Conservation (phyloP, 495 filamentous ascomycete species). For the Stereocaulon alpinum region DNA sequence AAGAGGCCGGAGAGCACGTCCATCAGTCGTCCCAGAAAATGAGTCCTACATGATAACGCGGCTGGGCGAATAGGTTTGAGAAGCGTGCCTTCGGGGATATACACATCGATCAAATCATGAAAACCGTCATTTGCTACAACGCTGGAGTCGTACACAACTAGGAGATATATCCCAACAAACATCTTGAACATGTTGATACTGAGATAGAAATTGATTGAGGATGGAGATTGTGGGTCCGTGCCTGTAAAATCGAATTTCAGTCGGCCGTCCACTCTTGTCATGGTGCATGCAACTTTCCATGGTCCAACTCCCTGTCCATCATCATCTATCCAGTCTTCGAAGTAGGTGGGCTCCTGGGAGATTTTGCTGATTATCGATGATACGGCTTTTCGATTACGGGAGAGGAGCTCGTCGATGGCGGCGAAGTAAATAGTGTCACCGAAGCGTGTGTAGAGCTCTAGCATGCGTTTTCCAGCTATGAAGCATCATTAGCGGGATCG, state of each 20-base stretch:
- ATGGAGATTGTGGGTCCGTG: slow-evolving; percentile 38
- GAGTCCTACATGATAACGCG: slow-evolving; percentile 39
- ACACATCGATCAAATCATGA: slow-evolving; percentile 40
- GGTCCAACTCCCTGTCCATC: slow-evolving; percentile 41
- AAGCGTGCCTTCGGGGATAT: slow-evolving; percentile 35
- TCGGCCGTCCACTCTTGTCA: slow-evolving; percentile 32
- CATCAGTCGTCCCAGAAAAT: slow-evolving; percentile 36
- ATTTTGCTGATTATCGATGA: slow-evolving; percentile 39
- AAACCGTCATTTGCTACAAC: slow-evolving; percentile 40
- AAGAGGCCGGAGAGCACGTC: slow-evolving; percentile 42
- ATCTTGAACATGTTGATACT: slow-evolving; percentile 44
- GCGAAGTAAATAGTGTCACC: slow-evolving; percentile 35
- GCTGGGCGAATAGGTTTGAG: slow-evolving; percentile 42
- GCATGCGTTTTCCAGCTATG: slow-evolving; percentile 30
- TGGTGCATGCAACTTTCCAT: slow-evolving; percentile 39
- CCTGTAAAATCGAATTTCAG: slow-evolving; percentile 39
- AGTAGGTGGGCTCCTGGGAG: slow-evolving; percentile 31
- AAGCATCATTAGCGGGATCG: neutral
- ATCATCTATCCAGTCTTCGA: slow-evolving; percentile 44
- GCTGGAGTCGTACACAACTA: slow-evolving; percentile 37
- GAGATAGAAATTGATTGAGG: slow-evolving; percentile 42
- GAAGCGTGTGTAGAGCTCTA: slow-evolving; percentile 37
- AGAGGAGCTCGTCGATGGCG: slow-evolving; percentile 34
- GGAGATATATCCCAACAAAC: slow-evolving; percentile 41
- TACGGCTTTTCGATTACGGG: slow-evolving; percentile 35